phyloP scores from a whole-genome alignment of 139 green algal species.

The Chlorella sp. region DNA sequence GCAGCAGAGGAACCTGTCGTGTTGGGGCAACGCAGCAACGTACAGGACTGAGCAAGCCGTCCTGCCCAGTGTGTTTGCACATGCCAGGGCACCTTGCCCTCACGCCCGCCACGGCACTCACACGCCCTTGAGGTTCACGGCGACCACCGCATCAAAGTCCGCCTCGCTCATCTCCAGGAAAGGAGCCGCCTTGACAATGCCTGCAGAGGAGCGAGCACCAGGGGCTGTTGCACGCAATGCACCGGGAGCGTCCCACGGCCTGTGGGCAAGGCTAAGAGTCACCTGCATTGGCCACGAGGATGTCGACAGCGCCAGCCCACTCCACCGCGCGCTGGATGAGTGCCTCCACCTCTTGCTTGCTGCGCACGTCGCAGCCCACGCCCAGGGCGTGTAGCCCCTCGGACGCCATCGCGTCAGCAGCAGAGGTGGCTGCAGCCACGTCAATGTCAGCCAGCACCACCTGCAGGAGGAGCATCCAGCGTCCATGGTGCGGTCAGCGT shows the following conservation, averaged over 20 bases:
- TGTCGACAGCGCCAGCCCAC: conserved; percentile 60
- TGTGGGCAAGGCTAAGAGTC: no score
- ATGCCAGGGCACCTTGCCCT: no score
- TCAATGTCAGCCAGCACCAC: conserved; percentile 74
- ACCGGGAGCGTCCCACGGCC: no score
- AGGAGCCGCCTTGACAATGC: conserved; percentile 60
- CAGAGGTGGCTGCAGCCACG: conserved; percentile 19
- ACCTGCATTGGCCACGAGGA: conserved; percentile 53
- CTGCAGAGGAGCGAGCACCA: no score
- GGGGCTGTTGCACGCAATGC: no score
- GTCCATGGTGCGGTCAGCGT: not conserved
- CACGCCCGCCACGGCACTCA: conserved; percentile 1
- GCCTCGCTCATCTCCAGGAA: conserved; percentile 82
- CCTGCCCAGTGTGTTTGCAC: no score
- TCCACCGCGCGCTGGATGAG: not conserved
- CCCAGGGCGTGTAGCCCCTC: conserved; percentile 36
- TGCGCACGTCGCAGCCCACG: conserved; percentile 53
- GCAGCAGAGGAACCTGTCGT: conserved; percentile 13
- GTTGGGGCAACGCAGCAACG: not conserved
- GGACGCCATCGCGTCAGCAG: conserved; percentile 23
- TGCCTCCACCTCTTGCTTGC: conserved; percentile 39
- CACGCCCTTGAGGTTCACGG: conserved; percentile 75
- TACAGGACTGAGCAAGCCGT: no score
- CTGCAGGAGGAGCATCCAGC: not conserved
- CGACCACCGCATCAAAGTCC: conserved; percentile 70